Evolutionary conservation across 2,329 filamentous ascomycete genomes (phyloP).

Genomic region (Ophiostoma ulmi): DNA sequence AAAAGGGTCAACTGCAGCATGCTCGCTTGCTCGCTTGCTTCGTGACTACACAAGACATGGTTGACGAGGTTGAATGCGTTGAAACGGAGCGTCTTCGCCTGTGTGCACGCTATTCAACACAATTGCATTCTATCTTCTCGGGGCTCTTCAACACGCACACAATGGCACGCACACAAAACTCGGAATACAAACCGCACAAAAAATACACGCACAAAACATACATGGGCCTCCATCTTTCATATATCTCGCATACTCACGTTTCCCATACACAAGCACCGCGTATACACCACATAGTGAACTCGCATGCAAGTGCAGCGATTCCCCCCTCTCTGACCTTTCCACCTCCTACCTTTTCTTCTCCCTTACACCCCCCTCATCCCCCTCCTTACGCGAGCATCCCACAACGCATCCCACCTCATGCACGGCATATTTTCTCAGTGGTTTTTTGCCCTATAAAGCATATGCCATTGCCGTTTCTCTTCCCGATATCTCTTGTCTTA

Average conservation of each 20-base stretch:
- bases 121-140: background rate
- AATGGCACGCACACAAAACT: background rate
- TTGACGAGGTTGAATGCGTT: background rate
- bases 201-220: background rate
- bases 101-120: background rate
- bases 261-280: background rate
- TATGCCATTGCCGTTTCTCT: background rate
- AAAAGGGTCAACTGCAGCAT: slow-evolving; percentile 2
- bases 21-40: slow-evolving; percentile 7
- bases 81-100: slow-evolving; percentile 9
- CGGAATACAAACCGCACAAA: background rate
- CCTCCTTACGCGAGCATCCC: slow-evolving; percentile 9
- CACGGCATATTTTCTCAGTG: background rate
- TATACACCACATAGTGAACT: background rate
- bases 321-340: background rate
- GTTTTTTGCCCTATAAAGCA: slow-evolving; percentile 11
- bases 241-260: background rate
- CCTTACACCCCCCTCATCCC: slow-evolving; percentile 2
- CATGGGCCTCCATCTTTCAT: background rate
- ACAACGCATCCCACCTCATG: slow-evolving; percentile 12
- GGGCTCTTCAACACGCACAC: background rate
- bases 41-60: background rate
- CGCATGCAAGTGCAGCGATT: background rate
- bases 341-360: slow-evolving; percentile 4
- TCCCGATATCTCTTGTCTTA: background rate